Conservation (phyloP, 805 yeast species). For the Lachancea quebecensis region DNA sequence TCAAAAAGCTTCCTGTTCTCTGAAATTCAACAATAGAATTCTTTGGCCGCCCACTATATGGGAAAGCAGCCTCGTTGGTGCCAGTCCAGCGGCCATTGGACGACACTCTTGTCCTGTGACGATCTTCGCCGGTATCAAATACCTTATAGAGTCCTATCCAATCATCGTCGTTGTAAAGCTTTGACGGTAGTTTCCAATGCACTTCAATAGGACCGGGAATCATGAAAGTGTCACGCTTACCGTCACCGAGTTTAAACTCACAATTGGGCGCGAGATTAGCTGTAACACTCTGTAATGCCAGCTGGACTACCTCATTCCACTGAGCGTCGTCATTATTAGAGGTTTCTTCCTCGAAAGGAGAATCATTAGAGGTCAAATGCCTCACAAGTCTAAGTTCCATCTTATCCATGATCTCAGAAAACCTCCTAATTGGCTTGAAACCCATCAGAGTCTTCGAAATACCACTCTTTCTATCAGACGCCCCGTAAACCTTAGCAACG, state of each 20-base stretch:
- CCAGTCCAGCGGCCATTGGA: slow-evolving; percentile 64
- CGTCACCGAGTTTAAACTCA: slow-evolving; percentile 26
- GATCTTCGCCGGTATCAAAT: slow-evolving; percentile 49
- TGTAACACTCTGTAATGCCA: slow-evolving; percentile 21
- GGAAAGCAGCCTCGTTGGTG: slow-evolving; percentile 32
- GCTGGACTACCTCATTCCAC: slow-evolving; percentile 8
- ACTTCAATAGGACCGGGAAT: slow-evolving; percentile 42
- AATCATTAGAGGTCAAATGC: slow-evolving; percentile 1
- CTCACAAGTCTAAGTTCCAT: slow-evolving; percentile 25
- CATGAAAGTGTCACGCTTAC: slow-evolving; percentile 29
- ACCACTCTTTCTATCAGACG: slow-evolving; percentile 48
- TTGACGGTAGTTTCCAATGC: slow-evolving; percentile 46
- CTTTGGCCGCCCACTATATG: slow-evolving; percentile 15
- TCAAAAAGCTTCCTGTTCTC: slow-evolving; percentile 12
- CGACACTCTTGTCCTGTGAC: slow-evolving; percentile 50
- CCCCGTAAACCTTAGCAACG: slow-evolving; percentile 70
- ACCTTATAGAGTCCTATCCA: slow-evolving; percentile 76
- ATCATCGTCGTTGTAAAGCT: slow-evolving; percentile 42
- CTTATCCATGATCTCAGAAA: slow-evolving; percentile 36
- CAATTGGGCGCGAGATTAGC: slow-evolving; percentile 21
- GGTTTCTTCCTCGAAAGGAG: slow-evolving; percentile 1
- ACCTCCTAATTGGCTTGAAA: slow-evolving; percentile 30
- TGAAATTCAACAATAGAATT: slow-evolving; percentile 9
- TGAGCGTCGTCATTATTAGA: slow-evolving; percentile 1
- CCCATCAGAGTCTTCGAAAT: slow-evolving; percentile 38